phyloP scores from a whole-genome alignment of 139 green algal genomes.

The Dunaliella sp. region DNA sequence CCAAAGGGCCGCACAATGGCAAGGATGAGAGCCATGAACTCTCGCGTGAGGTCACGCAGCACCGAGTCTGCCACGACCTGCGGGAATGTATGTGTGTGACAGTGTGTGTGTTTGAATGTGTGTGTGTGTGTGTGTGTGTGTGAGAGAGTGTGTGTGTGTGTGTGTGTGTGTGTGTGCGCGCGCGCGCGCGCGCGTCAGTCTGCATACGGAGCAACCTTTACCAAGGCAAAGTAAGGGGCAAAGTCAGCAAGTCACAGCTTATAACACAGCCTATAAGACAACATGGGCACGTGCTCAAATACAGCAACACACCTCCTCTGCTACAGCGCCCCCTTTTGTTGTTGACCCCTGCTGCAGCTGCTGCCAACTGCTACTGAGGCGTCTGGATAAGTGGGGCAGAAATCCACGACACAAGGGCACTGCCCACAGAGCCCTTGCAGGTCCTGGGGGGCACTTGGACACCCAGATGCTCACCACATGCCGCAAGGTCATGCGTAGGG shows the following conservation, averaged over 20 bases:
- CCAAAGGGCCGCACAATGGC: slow-evolving; percentile 13
- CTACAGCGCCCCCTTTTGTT: slow-evolving; percentile 8
- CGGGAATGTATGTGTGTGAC: slow-evolving; percentile 6
- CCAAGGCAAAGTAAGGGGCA: no score
- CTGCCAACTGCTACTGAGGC: slow-evolving; percentile 19
- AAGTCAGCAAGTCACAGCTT: no score
- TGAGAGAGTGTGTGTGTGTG: not conserved
- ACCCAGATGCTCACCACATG: slow-evolving; percentile 46
- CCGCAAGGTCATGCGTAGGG: slow-evolving; percentile 63
- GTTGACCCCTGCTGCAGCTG: not conserved
- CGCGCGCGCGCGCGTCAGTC: no score
- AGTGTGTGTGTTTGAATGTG: not conserved
- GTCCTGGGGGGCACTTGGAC: slow-evolving; percentile 10
- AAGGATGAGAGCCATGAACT: slow-evolving; percentile 59
- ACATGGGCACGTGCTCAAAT: no score
- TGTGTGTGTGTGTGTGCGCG: not conserved
- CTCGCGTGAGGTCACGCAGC: slow-evolving; percentile 49
- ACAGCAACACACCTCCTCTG: not conserved
- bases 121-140: not conserved
- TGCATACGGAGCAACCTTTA: no score
- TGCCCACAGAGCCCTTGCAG: slow-evolving; percentile 34
- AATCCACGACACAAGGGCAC: slow-evolving; percentile 36
- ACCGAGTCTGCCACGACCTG: slow-evolving; percentile 36
- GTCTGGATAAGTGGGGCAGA: slow-evolving; percentile 24
- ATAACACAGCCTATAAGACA: no score